phyloP scores from a whole-genome alignment of 257 asterid genomes.

The Verbascum thapsus region DNA sequence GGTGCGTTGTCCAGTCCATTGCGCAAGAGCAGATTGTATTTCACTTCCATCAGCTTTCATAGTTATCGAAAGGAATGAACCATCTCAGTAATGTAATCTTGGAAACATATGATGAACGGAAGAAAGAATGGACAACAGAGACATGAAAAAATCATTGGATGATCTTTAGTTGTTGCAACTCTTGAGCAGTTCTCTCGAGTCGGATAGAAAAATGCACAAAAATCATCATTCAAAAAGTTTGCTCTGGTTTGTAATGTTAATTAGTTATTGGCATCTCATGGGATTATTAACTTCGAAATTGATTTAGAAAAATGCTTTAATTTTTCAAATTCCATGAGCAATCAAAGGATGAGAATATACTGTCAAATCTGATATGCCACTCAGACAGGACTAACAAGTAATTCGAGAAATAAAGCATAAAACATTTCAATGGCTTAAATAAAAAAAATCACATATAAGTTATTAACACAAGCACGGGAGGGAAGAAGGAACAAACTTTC shows the following conservation, averaged over 20 bases:
- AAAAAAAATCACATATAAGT: background rate
- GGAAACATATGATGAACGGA: background rate
- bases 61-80: background rate
- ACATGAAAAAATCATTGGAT: background rate
- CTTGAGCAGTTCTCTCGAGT: background rate
- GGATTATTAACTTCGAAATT: background rate
- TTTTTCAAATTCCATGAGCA: background rate
- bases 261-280: background rate
- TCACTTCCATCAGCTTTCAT: conserved; percentile 79
- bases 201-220: no score
- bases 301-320: background rate
- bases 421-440: background rate
- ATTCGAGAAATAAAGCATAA: background rate
- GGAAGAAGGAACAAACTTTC: conserved; percentile 52
- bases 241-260: no score
- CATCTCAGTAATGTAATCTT: conserved; percentile 7
- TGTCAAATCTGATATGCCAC: background rate
- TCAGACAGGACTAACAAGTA: background rate
- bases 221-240: no score
- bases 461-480: background rate
- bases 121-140: conserved; percentile 8
- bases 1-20: conserved; percentile 78
- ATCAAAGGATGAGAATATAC: conserved; percentile 6
- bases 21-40: conserved; percentile 69
- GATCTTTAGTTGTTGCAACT: background rate